Evolutionary conservation across 2,329 filamentous ascomycete genomes (phyloP).

Genomic region (Hypoxylon sp.): DNA sequence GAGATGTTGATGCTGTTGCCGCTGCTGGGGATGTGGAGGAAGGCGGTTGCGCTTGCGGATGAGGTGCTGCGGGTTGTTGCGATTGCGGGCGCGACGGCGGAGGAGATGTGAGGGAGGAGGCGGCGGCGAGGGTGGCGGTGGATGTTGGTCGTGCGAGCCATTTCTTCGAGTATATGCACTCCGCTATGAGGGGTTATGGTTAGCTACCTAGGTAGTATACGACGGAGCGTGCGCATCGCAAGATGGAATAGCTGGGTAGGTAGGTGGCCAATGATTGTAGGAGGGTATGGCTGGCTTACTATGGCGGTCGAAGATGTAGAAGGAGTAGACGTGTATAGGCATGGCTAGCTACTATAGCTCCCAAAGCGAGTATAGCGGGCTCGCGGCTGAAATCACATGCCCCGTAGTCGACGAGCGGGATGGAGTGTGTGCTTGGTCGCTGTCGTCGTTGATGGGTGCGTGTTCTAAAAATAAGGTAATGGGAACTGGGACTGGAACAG

Average conservation of each 20-base stretch:
- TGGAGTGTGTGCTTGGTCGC: slow-evolving; percentile 11
- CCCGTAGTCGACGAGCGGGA: slow-evolving; percentile 21
- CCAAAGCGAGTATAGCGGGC: slow-evolving; percentile 21
- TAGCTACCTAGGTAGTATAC: slow-evolving; percentile 27
- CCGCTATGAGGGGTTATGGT: slow-evolving; percentile 70
- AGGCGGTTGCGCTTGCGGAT: slow-evolving; percentile 53
- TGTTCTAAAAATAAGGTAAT: slow-evolving; percentile 43
- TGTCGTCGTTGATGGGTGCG: slow-evolving; percentile 18
- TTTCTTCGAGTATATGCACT: slow-evolving; percentile 95
- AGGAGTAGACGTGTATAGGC: slow-evolving; percentile 86
- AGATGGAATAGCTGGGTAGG: not conserved
- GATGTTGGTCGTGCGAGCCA: slow-evolving; percentile 74
- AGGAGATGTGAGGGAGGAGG: slow-evolving; percentile 13
- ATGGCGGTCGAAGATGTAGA: slow-evolving; percentile 99
- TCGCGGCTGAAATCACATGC: slow-evolving; percentile 51
- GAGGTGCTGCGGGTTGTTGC: slow-evolving; percentile 55
- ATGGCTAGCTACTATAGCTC: slow-evolving; percentile 65
- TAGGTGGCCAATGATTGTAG: not conserved
- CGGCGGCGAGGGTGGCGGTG: slow-evolving; percentile 41
- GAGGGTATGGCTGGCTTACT: slow-evolving; percentile 72
- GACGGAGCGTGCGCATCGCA: not conserved
- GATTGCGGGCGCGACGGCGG: slow-evolving; percentile 37
- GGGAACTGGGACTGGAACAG: slow-evolving; percentile 20
- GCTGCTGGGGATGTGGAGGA: not conserved
- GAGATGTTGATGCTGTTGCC: slow-evolving; percentile 1